Evolutionary conservation across 2,329 filamentous ascomycete genomes (phyloP).

Genomic region (Ceratocystiopsis sp.): DNA sequence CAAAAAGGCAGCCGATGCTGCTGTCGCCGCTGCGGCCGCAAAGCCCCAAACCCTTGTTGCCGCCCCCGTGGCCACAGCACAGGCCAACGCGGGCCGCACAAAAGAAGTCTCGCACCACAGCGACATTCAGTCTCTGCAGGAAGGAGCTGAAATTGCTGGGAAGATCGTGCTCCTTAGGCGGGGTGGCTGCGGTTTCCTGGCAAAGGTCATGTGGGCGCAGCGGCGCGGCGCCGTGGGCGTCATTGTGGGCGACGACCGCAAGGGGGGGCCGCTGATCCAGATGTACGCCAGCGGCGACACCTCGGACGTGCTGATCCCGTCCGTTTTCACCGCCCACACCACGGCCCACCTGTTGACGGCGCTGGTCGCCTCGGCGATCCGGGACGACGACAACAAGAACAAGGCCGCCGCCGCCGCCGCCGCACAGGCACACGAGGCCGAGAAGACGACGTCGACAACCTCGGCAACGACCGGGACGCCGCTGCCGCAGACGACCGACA

Average conservation of each 20-base stretch:
- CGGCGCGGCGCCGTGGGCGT: conserved; percentile 73
- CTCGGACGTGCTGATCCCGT: conserved; percentile 84
- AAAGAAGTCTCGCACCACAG: conserved; percentile 39
- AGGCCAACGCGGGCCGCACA: not conserved
- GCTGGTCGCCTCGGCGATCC: conserved; percentile 3
- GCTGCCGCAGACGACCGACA: not conserved
- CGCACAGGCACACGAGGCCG: no score
- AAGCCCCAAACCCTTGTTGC: no score
- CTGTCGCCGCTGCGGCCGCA: not conserved
- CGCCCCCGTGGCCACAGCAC: not conserved
- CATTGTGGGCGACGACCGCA: conserved; percentile 86
- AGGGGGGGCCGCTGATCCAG: conserved; percentile 75
- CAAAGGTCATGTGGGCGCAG: conserved; percentile 96
- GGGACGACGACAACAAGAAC: not conserved
- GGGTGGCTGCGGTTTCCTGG: conserved; percentile 87
- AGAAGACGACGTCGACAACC: not conserved
- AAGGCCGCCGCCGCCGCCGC: not conserved
- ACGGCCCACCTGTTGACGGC: conserved; percentile 64
- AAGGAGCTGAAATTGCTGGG: conserved; percentile 79
- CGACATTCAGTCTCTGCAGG: conserved; percentile 82
- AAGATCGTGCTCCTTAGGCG: conserved; percentile 85
- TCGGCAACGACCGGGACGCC: no score
- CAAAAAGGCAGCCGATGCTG: no score
- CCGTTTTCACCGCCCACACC: conserved; percentile 86
- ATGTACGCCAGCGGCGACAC: conserved; percentile 98